phyloP scores from a whole-genome alignment of 2,329 filamentous ascomycete species.

The Volutella citrinella region DNA sequence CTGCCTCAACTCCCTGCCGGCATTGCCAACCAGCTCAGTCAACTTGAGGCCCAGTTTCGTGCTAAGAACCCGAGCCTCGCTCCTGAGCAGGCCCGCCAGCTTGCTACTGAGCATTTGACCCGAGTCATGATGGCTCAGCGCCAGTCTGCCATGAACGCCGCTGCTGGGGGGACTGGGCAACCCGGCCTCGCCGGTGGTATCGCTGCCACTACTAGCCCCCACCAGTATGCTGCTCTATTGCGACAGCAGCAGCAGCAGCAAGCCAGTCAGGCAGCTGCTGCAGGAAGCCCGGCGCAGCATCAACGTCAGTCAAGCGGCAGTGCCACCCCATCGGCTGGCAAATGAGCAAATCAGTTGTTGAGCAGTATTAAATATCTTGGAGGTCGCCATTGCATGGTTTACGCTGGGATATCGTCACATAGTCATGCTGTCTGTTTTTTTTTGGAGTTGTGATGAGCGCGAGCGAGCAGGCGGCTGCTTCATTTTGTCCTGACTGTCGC shows the following conservation, averaged over 20 bases:
- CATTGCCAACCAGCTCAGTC: constrained; percentile 47
- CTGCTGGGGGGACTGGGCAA: constrained; percentile 48
- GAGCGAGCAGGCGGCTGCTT: constrained; percentile 14
- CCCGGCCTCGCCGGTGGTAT: constrained; percentile 48
- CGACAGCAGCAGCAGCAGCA: constrained; percentile 55
- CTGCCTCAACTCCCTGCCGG: constrained; percentile 44
- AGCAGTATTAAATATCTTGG: constrained; percentile 1
- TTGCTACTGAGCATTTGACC: constrained; percentile 50
- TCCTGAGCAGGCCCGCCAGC: constrained; percentile 46
- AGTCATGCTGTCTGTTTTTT: background rate
- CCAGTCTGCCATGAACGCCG: constrained; percentile 54
- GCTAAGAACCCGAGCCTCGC: constrained; percentile 50
- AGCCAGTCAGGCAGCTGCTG: constrained; percentile 30
- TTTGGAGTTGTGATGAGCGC: constrained; percentile 11
- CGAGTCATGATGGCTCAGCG: constrained; percentile 46
- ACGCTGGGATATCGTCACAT: too few relatives aligned
- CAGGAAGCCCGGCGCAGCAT: constrained; percentile 24
- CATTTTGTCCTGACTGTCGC: constrained; percentile 12
- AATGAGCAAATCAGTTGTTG: constrained; percentile 11
- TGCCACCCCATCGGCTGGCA: constrained; percentile 34
- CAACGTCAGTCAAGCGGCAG: constrained; percentile 38
- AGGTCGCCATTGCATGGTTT: too few relatives aligned
- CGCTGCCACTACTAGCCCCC: constrained; percentile 48
- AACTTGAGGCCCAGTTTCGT: constrained; percentile 51
- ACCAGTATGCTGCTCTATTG: constrained; percentile 58